These are phyloP conservation scores for Scenedesmus sp. DNA, from an alignment of 163 green algal genomes.

Conservation along the genomic window DNA sequence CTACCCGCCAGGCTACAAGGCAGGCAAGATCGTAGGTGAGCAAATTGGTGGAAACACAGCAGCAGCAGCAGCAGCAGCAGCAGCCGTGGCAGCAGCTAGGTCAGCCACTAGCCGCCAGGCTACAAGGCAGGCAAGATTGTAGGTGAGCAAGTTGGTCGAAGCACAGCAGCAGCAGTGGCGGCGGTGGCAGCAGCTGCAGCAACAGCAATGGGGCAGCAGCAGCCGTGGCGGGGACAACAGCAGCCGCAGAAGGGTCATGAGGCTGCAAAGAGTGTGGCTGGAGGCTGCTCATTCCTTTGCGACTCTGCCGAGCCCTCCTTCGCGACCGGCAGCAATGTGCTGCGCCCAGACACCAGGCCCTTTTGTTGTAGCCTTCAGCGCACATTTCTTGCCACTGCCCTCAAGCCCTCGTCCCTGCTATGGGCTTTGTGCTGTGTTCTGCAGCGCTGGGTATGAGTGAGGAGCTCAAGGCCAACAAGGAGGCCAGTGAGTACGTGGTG, in stretches of 20 bases:
- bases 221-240: neutral
- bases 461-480: conserved; percentile 85
- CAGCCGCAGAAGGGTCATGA: neutral
- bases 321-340: no score
- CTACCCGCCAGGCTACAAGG: conserved; percentile 84
- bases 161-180: neutral
- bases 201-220: neutral
- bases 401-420: no score
- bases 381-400: no score
- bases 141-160: conserved; percentile 35
- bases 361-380: no score
- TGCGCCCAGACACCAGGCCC: neutral
- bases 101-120: conserved; percentile 8
- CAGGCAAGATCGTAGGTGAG: conserved; percentile 63
- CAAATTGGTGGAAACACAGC: neutral
- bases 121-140: conserved; percentile 67
- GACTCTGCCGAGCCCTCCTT: no score
- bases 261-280: neutral
- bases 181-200: neutral
- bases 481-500: conserved; percentile 53
- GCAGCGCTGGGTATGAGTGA: conserved; percentile 92
- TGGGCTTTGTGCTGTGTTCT: neutral
- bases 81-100: no score
- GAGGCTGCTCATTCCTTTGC: neutral
- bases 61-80: neutral